Conservation (phyloP, 805 yeast genomes). For the Martiniozyma abietophila region DNA sequence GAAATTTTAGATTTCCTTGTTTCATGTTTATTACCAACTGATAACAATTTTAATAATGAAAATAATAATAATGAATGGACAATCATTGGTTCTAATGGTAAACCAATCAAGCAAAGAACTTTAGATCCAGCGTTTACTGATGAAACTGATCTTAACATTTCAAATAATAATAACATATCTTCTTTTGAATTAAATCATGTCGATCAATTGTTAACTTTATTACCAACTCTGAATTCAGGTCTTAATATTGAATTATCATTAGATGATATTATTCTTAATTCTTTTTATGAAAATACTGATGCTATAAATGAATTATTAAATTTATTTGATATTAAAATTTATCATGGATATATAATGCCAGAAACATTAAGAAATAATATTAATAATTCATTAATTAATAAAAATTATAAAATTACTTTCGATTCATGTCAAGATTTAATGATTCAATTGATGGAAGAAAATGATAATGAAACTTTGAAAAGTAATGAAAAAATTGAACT, state of each 20-base stretch:
- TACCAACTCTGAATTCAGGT: slow-evolving; percentile 42
- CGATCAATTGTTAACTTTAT: slow-evolving; percentile 1
- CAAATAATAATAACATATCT: too few species aligned
- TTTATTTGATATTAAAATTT: slow-evolving; percentile 31
- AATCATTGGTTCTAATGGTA: too few species aligned
- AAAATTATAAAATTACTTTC: slow-evolving; percentile 10
- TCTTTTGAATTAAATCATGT: too few species aligned
- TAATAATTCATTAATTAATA: background rate
- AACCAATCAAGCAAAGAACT: too few species aligned
- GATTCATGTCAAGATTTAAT: slow-evolving; percentile 25
- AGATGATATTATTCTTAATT: slow-evolving; percentile 27
- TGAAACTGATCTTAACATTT: too few species aligned
- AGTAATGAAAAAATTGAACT: too few species aligned
- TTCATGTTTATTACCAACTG: slow-evolving; percentile 2
- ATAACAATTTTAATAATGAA: too few species aligned
- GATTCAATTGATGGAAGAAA: slow-evolving; percentile 15
- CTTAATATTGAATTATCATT: slow-evolving; percentile 65
- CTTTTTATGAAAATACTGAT: slow-evolving; percentile 15
- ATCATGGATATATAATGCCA: slow-evolving; percentile 59
- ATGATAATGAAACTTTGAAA: slow-evolving; percentile 4
- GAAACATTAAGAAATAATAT: background rate
- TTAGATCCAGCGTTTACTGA: too few species aligned
- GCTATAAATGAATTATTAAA: slow-evolving; percentile 17
- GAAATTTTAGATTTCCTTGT: slow-evolving; percentile 3
- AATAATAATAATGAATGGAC: too few species aligned